Percentiles rank a stretch among this genome's conserved stretches.
Evolutionary conservation across 371 early-diverging fungal species (phyloP).

Genomic region (Mucor plumbeus): DNA sequence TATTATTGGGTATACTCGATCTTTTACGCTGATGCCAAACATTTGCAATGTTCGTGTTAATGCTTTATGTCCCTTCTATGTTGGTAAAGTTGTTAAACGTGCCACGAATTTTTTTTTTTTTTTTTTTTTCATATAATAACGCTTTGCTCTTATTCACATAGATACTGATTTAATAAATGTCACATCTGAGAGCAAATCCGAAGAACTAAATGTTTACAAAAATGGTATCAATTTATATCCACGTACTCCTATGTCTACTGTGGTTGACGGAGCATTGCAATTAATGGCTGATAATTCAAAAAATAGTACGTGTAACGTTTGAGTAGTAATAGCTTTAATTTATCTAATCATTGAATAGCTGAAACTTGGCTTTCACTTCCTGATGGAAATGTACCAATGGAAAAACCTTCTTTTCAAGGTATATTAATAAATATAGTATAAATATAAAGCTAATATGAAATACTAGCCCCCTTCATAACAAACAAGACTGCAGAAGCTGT

Average conservation of each 20-base stretch:
- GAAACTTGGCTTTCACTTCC: conserved; percentile 22
- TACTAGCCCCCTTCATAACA: background rate
- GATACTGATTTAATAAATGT: background rate
- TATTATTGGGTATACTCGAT: conserved; percentile 88
- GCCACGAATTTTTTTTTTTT: background rate
- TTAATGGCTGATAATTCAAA: conserved; percentile 54
- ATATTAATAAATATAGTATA: background rate
- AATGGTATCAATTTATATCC: conserved; percentile 14
- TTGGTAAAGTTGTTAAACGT: conserved; percentile 18
- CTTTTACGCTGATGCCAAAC: conserved; percentile 71
- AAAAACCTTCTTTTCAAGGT: background rate
- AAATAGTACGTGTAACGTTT: conserved; percentile 33
- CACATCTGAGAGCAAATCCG: background rate
- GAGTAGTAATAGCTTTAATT: background rate
- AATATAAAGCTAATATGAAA: background rate
- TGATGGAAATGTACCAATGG: conserved; percentile 16
- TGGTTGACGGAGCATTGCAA: conserved; percentile 58
- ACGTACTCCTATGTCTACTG: conserved; percentile 46
- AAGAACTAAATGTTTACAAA: conserved; percentile 1
- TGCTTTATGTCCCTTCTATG: conserved; percentile 36
- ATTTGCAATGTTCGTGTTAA: conserved; percentile 48
- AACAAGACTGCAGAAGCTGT: background rate
- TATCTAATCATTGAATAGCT: background rate
- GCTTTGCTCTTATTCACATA: background rate
- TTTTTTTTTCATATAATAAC: background rate